phyloP scores from a whole-genome alignment of 1,284 basidiomycete species.

The Tranzscheliella williamsii region DNA sequence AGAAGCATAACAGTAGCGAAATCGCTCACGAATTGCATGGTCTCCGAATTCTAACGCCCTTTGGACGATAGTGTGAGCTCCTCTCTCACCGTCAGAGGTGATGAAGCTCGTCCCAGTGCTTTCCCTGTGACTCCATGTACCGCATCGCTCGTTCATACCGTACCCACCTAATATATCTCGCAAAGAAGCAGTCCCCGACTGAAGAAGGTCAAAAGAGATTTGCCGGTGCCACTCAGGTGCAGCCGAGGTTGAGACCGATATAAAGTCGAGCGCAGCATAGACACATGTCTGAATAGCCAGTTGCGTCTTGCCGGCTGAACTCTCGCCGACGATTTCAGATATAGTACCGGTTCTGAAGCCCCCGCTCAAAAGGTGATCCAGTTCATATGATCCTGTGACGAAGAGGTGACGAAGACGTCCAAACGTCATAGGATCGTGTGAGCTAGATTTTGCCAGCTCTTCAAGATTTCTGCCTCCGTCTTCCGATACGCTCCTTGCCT shows the following conservation, averaged over 20 bases:
- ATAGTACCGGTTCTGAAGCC: slow-evolving; percentile 28
- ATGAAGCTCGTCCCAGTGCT: slow-evolving; percentile 24
- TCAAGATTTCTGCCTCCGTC: not conserved
- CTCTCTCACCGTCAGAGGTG: slow-evolving; percentile 27
- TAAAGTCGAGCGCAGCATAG: slow-evolving; percentile 32
- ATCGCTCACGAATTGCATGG: slow-evolving; percentile 2
- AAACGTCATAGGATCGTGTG: slow-evolving; percentile 4
- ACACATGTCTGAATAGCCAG: slow-evolving; percentile 38
- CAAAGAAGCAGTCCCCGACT: not conserved
- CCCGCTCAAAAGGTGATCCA: slow-evolving; percentile 40
- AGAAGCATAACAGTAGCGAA: slow-evolving; percentile 1
- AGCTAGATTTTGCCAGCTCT: not conserved
- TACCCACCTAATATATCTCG: slow-evolving; percentile 6
- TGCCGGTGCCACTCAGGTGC: too few species aligned
- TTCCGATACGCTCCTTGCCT: not conserved
- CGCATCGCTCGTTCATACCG: slow-evolving; percentile 12
- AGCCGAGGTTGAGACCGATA: slow-evolving; percentile 2
- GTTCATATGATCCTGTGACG: slow-evolving; percentile 16
- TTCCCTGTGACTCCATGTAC: too few species aligned
- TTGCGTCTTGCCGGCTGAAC: slow-evolving; percentile 53
- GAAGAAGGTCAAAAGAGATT: not conserved
- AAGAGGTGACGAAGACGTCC: slow-evolving; percentile 13
- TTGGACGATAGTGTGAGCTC: slow-evolving; percentile 16
- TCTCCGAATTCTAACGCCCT: slow-evolving; percentile 13
- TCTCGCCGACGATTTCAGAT: slow-evolving; percentile 52